phyloP scores from a whole-genome alignment of 2,329 filamentous ascomycete genomes.

The Cladobotryum mycophilum region DNA sequence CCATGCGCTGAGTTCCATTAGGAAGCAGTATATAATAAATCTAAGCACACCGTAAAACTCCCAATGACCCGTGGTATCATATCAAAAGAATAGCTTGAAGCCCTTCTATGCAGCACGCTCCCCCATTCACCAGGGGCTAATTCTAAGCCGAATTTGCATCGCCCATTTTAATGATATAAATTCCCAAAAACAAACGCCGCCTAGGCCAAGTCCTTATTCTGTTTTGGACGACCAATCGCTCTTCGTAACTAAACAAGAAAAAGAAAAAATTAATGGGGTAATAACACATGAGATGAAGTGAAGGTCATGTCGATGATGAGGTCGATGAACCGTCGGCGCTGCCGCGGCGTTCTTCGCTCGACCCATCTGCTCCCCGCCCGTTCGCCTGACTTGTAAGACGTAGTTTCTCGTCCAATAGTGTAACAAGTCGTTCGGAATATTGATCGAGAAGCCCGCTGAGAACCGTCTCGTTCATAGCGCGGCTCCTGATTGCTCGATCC shows the following conservation, averaged over 20 bases:
- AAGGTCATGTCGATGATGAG: slow-evolving; percentile 28
- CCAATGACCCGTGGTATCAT: slow-evolving; percentile 33
- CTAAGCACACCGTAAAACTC: slow-evolving; percentile 20
- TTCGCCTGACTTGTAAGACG: slow-evolving; percentile 37
- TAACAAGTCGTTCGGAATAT: slow-evolving; percentile 67
- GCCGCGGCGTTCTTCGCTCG: slow-evolving; percentile 24
- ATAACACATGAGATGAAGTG: slow-evolving; percentile 11
- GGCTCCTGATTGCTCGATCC: slow-evolving; percentile 48
- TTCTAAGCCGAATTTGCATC: neutral
- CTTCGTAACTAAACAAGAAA: neutral
- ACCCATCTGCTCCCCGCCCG: slow-evolving; percentile 24
- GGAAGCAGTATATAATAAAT: neutral
- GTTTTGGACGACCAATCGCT: slow-evolving; percentile 1
- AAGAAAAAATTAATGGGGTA: neutral
- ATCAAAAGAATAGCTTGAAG: slow-evolving; percentile 18
- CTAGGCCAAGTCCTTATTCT: slow-evolving; percentile 2
- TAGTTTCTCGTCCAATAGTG: slow-evolving; percentile 66
- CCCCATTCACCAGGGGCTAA: neutral
- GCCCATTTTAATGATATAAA: slow-evolving; percentile 7
- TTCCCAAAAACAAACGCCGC: slow-evolving; percentile 10
- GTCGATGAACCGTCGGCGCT: slow-evolving; percentile 30
- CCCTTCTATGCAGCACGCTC: slow-evolving; percentile 5
- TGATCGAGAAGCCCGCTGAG: slow-evolving; percentile 63
- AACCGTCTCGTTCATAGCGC: slow-evolving; percentile 50
- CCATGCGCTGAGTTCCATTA: no score